Conservation (phyloP, 2,329 filamentous ascomycete species). For the Ceratocystis smalleyi region DNA sequence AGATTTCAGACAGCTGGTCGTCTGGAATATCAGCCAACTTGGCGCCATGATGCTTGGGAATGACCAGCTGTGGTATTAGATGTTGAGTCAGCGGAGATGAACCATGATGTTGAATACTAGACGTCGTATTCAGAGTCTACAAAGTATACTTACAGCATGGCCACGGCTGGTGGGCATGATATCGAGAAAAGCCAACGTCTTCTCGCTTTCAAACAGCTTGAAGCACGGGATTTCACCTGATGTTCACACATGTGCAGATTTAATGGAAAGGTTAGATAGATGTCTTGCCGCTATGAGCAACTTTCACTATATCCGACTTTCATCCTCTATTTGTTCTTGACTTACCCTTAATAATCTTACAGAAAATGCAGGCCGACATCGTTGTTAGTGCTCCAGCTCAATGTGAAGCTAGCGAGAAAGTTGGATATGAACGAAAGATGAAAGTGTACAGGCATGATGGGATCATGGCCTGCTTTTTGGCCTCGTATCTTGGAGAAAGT, state of each 20-base stretch:
- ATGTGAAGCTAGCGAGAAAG: too few relatives aligned
- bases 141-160: conserved; percentile 55
- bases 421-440: too few relatives aligned
- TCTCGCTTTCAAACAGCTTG: conserved; percentile 91
- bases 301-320: neutral
- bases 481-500: neutral
- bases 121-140: neutral
- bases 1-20: conserved; percentile 64
- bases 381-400: neutral
- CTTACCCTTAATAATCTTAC: conserved; percentile 87
- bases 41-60: conserved; percentile 84
- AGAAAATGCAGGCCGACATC: conserved; percentile 65
- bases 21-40: conserved; percentile 91
- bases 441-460: too few relatives aligned
- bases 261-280: neutral
- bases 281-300: neutral
- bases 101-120: neutral
- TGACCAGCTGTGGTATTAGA: conserved; percentile 59
- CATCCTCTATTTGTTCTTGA: neutral
- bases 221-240: conserved; percentile 87
- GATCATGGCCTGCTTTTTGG: too few relatives aligned
- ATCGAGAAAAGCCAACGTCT: conserved; percentile 88
- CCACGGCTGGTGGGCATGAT: conserved; percentile 80
- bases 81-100: neutral
- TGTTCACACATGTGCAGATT: neutral